phyloP scores from a whole-genome alignment of 1,284 basidiomycete species.

The Tilletia walkeri region DNA sequence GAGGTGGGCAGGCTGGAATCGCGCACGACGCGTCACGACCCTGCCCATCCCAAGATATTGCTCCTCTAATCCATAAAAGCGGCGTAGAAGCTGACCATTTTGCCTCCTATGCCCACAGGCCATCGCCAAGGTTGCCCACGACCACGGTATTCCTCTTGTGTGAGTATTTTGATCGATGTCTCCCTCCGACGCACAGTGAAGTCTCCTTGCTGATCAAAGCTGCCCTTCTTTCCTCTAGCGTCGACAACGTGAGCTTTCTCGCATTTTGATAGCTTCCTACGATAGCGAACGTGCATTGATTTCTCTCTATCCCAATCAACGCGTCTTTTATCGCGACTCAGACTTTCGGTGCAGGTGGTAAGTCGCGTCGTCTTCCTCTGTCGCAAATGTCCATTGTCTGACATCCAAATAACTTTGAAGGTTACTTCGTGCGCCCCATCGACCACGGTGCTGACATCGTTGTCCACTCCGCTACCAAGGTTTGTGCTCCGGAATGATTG shows the following conservation, averaged over 20 bases:
- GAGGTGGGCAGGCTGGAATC: no score
- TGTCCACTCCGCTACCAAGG: slow-evolving; percentile 80
- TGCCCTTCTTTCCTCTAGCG: slow-evolving; percentile 44
- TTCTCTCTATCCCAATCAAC: no score
- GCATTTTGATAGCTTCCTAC: not conserved
- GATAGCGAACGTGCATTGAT: not conserved
- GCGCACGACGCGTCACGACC: not conserved
- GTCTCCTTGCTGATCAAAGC: no score
- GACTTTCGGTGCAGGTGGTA: slow-evolving; percentile 76
- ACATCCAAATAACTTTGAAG: not conserved
- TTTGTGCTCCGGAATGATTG: not conserved
- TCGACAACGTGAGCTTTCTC: slow-evolving; percentile 65
- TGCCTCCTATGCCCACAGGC: slow-evolving; percentile 49
- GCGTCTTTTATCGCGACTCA: not conserved
- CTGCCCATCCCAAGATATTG: no score
- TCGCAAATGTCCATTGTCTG: not conserved
- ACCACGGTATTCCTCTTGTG: slow-evolving; percentile 71
- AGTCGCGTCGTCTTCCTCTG: not conserved
- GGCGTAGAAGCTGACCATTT: no score
- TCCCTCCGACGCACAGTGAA: no score
- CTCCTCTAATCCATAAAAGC: no score
- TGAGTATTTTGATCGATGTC: not conserved
- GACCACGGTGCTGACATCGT: slow-evolving; percentile 80
- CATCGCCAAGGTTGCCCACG: slow-evolving; percentile 75
- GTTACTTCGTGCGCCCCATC: slow-evolving; percentile 72